These are phyloP conservation scores for Tylopilus balloui DNA, from an alignment of 768 basidiomycete species.

Conservation along the genomic window DNA sequence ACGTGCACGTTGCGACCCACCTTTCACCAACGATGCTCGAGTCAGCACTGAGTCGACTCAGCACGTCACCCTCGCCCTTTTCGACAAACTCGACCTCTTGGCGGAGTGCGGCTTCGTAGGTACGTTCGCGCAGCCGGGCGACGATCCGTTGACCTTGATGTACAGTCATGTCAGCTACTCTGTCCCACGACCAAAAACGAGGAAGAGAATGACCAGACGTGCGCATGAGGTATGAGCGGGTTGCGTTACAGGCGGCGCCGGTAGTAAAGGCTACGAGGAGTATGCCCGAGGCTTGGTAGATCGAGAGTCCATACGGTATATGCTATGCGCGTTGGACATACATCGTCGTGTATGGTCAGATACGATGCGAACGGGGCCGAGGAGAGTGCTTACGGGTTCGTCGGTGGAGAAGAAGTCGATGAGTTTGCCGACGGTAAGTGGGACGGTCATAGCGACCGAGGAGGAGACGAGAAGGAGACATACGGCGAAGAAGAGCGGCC, in stretches of 20 bases:
- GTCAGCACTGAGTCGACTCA: slow-evolving; percentile 87
- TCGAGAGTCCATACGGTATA: slow-evolving; percentile 75
- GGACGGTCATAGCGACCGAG: slow-evolving; percentile 86
- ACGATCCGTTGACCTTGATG: slow-evolving; percentile 78
- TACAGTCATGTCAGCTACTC: neutral
- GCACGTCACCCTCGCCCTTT: slow-evolving; percentile 86
- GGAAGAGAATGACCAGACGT: slow-evolving; percentile 50
- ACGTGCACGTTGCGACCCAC: slow-evolving; percentile 32
- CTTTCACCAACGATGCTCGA: slow-evolving; percentile 93
- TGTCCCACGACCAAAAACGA: neutral
- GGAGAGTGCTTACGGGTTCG: slow-evolving; percentile 47
- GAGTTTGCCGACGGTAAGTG: slow-evolving; percentile 87
- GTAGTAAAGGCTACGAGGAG: slow-evolving; percentile 75
- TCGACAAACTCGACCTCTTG: slow-evolving; percentile 96
- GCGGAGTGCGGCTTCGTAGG: slow-evolving; percentile 75
- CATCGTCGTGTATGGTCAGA: neutral
- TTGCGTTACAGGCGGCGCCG: slow-evolving; percentile 86
- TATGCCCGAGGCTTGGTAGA: slow-evolving; percentile 72
- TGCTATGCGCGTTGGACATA: slow-evolving; percentile 36
- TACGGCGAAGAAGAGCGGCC: slow-evolving; percentile 69
- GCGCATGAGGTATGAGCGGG: slow-evolving; percentile 80
- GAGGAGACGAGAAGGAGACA: slow-evolving; percentile 84
- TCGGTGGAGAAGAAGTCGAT: slow-evolving; percentile 87
- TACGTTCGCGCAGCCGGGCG: slow-evolving; percentile 75
- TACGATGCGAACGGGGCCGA: neutral